Base-by-base conservation (phyloP, 1,139 yeast genomes). In the Hyphopichia burtonii region DNA sequence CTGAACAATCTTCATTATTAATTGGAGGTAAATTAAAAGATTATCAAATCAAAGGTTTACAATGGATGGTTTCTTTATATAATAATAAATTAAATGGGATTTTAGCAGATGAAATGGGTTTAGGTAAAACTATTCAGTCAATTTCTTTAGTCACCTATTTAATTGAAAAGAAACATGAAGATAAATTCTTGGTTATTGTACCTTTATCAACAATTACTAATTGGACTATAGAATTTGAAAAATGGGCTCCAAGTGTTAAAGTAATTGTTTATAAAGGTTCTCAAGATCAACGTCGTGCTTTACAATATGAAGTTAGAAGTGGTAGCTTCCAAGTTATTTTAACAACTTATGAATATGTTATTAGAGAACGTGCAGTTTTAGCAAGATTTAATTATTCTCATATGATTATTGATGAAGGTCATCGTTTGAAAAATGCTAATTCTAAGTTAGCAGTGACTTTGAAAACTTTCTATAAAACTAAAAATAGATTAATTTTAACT, bases 1-100 rank as follows among this genome's bases (percentile, higher is more conserved):
- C 72, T 3, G 66, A 61, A 33, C 94, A 86, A 53, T 91, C 94
- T 1, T 54, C 73, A 1, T 77, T 85, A 40, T 62, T 89, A 50
- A 77, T 83, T 37, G 99, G 99, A 42, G 99, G 99, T 49, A 78
- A 80, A 1, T 74, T 93, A 59, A 93, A 93, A 63, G 99, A 93
- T 58, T 93, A 93, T 61, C 98, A 91, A 68, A 37, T 91, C 47
- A 89, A 88, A 65, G 98, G 98, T 61, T 73, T 91, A 45, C 96
- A 93, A 63, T 91, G 98, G 99, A 91, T 93, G 98, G 96, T 91
- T 4, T 91, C 98, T 0, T 74, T 93, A 46, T 91, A 78, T 63
- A 93, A 93, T 63, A 93, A 93, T 65, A 93, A 90, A 61, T 74
- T 93, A 57, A 91, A 93, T 61, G 98, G 98, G 71, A 91, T 91